These are phyloP conservation scores for Typha latifolia DNA, from an alignment of 176 grass and related monocot genomes.

Conservation along the genomic window DNA sequence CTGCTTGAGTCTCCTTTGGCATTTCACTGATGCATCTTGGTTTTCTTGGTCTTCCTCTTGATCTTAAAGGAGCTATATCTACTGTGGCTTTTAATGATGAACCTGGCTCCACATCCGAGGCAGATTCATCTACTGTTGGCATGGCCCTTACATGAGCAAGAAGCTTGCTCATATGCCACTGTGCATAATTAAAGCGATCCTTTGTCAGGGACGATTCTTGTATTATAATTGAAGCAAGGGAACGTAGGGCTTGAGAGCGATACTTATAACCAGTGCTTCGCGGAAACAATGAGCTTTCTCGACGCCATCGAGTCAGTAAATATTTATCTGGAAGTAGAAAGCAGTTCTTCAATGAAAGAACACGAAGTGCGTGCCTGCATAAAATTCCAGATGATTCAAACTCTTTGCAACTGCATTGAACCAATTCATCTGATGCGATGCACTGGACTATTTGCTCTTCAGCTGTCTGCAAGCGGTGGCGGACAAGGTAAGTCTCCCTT, in stretches of 20 bases:
- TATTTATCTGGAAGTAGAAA: constrained; percentile 44
- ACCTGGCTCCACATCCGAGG: constrained; percentile 19
- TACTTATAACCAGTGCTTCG: constrained; percentile 41
- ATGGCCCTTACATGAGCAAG: constrained; percentile 37
- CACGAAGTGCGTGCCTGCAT: constrained; percentile 34
- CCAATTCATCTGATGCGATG: constrained; percentile 21
- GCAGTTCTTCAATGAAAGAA: constrained; percentile 42
- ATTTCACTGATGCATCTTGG: constrained; percentile 5
- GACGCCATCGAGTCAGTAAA: constrained; percentile 31
- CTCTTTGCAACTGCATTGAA: constrained; percentile 36
- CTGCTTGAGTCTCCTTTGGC: constrained; percentile 14
- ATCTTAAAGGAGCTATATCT: constrained; percentile 22
- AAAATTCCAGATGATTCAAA: constrained; percentile 43
- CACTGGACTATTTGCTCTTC: constrained; percentile 26
- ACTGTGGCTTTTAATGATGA: constrained; percentile 24
- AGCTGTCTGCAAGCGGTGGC: constrained; percentile 21
- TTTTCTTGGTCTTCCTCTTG: constrained; percentile 40
- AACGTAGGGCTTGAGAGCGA: constrained; percentile 32
- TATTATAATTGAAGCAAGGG: constrained; percentile 48
- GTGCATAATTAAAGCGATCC: constrained; percentile 36
- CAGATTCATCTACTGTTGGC: constrained; percentile 27
- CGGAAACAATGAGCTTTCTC: constrained; percentile 36
- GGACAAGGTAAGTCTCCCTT: constrained; percentile 29
- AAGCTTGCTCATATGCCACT: constrained; percentile 36
- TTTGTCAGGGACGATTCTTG: constrained; percentile 43